Evolutionary conservation across 352 stramenopile genomes (phyloP).

Genomic region (Thalassiosira allenii): DNA sequence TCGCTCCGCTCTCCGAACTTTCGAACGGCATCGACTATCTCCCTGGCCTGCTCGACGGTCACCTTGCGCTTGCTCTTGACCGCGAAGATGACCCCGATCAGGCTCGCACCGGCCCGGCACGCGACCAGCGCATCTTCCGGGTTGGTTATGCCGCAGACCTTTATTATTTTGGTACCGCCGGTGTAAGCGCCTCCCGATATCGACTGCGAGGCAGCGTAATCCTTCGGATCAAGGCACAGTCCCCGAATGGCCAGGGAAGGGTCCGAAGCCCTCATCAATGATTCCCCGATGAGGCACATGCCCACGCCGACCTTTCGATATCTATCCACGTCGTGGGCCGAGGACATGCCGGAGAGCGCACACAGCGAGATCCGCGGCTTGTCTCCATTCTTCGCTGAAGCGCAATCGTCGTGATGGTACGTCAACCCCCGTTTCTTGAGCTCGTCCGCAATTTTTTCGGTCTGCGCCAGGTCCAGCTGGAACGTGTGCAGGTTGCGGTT

Average conservation of each 20-base stretch:
- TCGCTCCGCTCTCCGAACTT: constrained; percentile 92
- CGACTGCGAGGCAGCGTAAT: constrained; percentile 57
- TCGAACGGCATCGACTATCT: constrained; percentile 92
- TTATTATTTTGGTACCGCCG: constrained; percentile 77
- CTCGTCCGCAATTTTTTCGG: constrained; percentile 89
- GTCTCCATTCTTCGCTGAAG: constrained; percentile 4
- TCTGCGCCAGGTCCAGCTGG: constrained; percentile 96
- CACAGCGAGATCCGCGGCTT: constrained; percentile 87
- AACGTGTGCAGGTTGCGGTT: constrained; percentile 99
- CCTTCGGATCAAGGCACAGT: constrained; percentile 80
- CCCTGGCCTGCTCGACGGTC: constrained; percentile 87
- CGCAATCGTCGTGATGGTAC: constrained; percentile 74
- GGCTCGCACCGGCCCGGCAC: constrained; percentile 91
- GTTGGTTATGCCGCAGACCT: constrained; percentile 95
- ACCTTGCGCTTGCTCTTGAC: constrained; percentile 91
- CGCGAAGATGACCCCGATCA: constrained; percentile 98
- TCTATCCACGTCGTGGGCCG: constrained; percentile 90
- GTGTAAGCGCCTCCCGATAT: constrained; percentile 72
- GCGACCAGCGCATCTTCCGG: constrained; percentile 92
- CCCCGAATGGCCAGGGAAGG: constrained; percentile 88
- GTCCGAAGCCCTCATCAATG: constrained; percentile 96
- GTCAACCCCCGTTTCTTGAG: constrained; percentile 86
- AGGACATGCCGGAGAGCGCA: constrained; percentile 96
- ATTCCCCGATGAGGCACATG: constrained; percentile 96
- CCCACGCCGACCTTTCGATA: constrained; percentile 87